Evolutionary conservation across 1,139 yeast genomes (phyloP), one percentile per base, ranked within the genome.

Genomic region (Hyphopichia burtonii): DNA sequence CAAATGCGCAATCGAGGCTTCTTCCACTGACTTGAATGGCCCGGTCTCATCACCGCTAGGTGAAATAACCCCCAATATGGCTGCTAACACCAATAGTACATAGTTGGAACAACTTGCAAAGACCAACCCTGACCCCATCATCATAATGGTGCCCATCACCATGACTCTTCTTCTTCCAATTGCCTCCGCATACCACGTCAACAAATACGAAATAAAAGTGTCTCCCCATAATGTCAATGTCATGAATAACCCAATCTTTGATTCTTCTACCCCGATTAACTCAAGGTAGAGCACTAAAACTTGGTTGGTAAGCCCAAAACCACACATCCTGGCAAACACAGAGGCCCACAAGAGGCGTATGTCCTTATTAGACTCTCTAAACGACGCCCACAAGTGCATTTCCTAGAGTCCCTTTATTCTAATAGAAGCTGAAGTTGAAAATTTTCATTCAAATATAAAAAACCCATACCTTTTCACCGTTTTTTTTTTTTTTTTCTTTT

Each of bases 1-100:
- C 51, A 90, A 65, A 61, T 88, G 95, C 0, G 96, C 96, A 43
- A 90, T 71, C 25, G 87, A 77, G 0, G 95, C 86, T 58, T 90
- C 96, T 58, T 90, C 97, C 17, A 90, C 82, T 1, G 95, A 82
- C 55, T 87, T 85, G 63, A 90, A 90, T 0, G 97, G 97, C 0
- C 97, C 97, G 0, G 93, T 88, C 56, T 90, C 97, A 54, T 85
- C 93, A 14, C 96, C 96, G 31, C 91, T 82, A 1, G 96, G 96
- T 1, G 96, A 87, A 4, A 90, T 85, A 11, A 90, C 90, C 0
- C 77, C 78, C 9, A 72, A 38, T 6, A 70, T 65, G 3, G 78
- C 78, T 3, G 96, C 95, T 3, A 74, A 22, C 27, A 90, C 66
- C 36, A 90, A 66, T 0, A 83, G 46, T 52, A 66, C 60, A 56